Evolutionary conservation across 1,139 yeast species (phyloP).

Genomic region (Sugiyamaella novakii): DNA sequence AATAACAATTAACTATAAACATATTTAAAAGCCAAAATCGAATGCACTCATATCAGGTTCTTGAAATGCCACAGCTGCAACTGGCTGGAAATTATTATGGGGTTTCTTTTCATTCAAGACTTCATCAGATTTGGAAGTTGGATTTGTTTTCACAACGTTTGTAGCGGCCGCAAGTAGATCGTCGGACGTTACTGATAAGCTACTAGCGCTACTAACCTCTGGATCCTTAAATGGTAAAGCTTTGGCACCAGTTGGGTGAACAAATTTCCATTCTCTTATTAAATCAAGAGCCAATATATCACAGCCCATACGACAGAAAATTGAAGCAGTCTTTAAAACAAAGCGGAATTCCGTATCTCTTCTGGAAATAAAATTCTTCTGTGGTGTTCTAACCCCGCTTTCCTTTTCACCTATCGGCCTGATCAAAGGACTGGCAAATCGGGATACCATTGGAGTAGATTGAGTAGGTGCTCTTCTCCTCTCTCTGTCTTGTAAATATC

Average conservation of each 20-base stretch:
- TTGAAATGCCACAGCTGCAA: constrained; percentile 59
- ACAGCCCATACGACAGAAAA: constrained; percentile 89
- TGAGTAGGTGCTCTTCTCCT: constrained; percentile 14
- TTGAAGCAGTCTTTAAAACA: constrained; percentile 62
- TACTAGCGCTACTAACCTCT: constrained; percentile 10
- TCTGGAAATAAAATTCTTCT: constrained; percentile 3
- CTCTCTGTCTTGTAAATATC: constrained; percentile 55
- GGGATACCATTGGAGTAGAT: constrained; percentile 12
- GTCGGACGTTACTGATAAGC: constrained; percentile 6
- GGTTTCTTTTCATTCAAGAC: constrained; percentile 13
- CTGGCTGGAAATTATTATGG: constrained; percentile 41
- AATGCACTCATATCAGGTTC: constrained; percentile 86
- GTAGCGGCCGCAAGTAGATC: constrained; percentile 12
- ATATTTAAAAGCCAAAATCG: constrained; percentile 54
- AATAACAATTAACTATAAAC: background rate
- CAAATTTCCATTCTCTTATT: constrained; percentile 69
- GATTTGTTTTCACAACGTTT: constrained; percentile 14
- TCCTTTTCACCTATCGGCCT: constrained; percentile 9
- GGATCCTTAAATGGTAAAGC: constrained; percentile 2
- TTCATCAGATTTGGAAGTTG: background rate
- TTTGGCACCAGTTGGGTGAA: constrained; percentile 11
- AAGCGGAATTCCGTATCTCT: constrained; percentile 55
- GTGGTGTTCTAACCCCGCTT: constrained; percentile 11
- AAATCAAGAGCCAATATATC: constrained; percentile 70
- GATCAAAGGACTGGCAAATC: constrained; percentile 3